phyloP scores from a whole-genome alignment of 108 stramenopile species.

The Discostella stelligeroides region DNA sequence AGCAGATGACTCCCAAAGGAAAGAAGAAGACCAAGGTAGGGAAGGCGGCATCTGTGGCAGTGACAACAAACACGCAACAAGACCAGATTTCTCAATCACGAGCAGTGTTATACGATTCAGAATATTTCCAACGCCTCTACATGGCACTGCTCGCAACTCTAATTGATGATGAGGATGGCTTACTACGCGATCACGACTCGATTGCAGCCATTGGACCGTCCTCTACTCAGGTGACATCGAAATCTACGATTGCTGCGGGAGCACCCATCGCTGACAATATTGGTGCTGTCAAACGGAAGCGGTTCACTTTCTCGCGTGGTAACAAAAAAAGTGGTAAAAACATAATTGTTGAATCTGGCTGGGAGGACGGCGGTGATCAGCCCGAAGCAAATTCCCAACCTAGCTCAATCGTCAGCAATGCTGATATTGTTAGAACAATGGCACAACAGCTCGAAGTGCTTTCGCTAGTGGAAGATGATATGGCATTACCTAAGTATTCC shows the following conservation, averaged over 20 bases:
- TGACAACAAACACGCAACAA: too few species aligned
- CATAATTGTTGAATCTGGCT: too few species aligned
- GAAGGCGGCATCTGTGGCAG: too few species aligned
- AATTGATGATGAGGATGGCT: slow-evolving; percentile 44
- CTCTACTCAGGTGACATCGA: background rate
- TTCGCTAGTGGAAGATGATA: slow-evolving; percentile 44
- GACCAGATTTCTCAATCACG: too few species aligned
- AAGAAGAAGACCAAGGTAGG: too few species aligned
- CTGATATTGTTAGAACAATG: slow-evolving; percentile 25
- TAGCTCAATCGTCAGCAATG: slow-evolving; percentile 1
- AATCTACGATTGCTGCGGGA: background rate
- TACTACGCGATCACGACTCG: slow-evolving; percentile 26
- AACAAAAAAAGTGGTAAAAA: background rate
- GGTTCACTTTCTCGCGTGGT: slow-evolving; percentile 40
- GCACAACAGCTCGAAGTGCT: slow-evolving; percentile 44
- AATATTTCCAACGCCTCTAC: slow-evolving; percentile 39
- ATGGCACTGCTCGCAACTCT: slow-evolving; percentile 40
- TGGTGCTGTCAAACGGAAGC: slow-evolving; percentile 18
- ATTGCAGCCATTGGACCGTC: background rate
- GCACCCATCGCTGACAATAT: background rate
- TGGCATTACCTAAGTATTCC: slow-evolving; percentile 38
- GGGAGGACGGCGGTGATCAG: background rate
- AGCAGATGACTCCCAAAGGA: too few species aligned
- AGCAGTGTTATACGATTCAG: too few species aligned
- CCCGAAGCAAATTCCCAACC: background rate